Conservation (phyloP, 352 stramenopile genomes). For the Phytopythium litorale region DNA sequence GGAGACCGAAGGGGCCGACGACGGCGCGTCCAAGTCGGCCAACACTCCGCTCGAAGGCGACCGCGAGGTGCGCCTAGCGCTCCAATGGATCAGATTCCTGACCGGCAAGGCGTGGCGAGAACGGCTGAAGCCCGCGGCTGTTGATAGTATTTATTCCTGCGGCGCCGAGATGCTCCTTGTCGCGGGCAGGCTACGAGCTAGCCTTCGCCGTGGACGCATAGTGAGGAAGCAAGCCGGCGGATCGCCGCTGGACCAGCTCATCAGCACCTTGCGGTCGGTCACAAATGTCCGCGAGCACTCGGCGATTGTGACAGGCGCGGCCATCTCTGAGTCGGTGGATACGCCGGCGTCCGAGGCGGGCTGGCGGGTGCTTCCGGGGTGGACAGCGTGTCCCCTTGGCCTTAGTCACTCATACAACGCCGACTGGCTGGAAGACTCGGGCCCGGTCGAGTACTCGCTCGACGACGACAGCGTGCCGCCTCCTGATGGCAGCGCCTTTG, state of each 20-base stretch:
- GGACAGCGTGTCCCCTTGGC: slow-evolving; percentile 43
- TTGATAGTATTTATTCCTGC: slow-evolving; percentile 59
- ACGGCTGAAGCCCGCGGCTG: slow-evolving; percentile 44
- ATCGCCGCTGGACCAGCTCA: slow-evolving; percentile 31
- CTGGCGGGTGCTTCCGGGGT: slow-evolving; percentile 37
- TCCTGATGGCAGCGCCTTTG: slow-evolving; percentile 26
- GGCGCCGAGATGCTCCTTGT: slow-evolving; percentile 52
- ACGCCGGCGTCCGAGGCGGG: slow-evolving; percentile 2
- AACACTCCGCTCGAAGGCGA: background rate
- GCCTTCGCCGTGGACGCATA: slow-evolving; percentile 1
- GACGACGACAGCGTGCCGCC: slow-evolving; percentile 41
- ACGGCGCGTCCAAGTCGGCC: slow-evolving; percentile 5
- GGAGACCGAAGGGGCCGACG: slow-evolving; percentile 3
- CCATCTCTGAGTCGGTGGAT: slow-evolving; percentile 18
- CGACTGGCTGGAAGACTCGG: slow-evolving; percentile 9
- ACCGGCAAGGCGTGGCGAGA: slow-evolving; percentile 66
- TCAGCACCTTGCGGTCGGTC: slow-evolving; percentile 31
- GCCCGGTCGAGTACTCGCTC: slow-evolving; percentile 31
- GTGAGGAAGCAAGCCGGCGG: background rate
- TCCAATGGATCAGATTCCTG: slow-evolving; percentile 65
- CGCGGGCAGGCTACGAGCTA: slow-evolving; percentile 22
- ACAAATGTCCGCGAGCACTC: slow-evolving; percentile 52
- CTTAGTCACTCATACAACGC: slow-evolving; percentile 29
- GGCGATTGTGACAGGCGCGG: slow-evolving; percentile 19
- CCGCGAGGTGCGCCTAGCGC: slow-evolving; percentile 28